Evolutionary conservation across 2,329 filamentous ascomycete species (phyloP), one percentile per base, ranked within the genome.

Genomic region (Drechmeria coniospora): DNA sequence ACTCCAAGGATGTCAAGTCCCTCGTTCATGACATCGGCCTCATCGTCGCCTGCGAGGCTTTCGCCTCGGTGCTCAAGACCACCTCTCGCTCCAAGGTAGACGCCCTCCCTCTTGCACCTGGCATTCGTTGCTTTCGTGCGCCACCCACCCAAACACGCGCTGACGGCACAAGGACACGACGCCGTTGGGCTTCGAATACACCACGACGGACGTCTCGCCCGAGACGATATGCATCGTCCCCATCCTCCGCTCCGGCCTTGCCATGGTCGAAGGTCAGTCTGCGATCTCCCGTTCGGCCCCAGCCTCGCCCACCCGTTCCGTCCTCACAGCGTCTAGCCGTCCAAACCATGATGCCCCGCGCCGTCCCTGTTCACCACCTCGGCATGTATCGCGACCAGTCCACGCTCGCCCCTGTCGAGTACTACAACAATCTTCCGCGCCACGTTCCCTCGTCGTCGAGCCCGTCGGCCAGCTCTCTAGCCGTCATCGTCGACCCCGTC

Each of bases 391-490:
- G 86, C 47, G 86, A 94, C 51, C 82, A 79, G 34, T 72, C 73
- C 31, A 87, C 81, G 24, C 74, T 94, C 31, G 74, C 83, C 44
- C 83, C 86, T 3, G 86, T 94, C 32, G 86, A 93, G 57, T 93
- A 94, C 68, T 94, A 94, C 68, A 94, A 94, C 64, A 93, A 93
- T 55, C 74, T 94, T 13, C 84, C 84, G 20, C 77, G 81, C 55
- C 78, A 82, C 56, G 49, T 62, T 21, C 46, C 61, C 42, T 30
- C 48, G 27, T 39, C 53, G 17, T 34, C 45, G 24, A 39, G 49
- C 21, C 36, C 54, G 19, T 47, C 27, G 27, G 44, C 56, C 23
- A 57, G 57, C 24, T 61, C 51, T 33, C 63, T 93, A 9, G 84
- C 84, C 33, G 79, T 94, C 46, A 61, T 94, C 30, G 69, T 93